Base-by-base conservation (phyloP, 2,329 filamentous ascomycete genomes). In the Aspergillus sergii region DNA sequence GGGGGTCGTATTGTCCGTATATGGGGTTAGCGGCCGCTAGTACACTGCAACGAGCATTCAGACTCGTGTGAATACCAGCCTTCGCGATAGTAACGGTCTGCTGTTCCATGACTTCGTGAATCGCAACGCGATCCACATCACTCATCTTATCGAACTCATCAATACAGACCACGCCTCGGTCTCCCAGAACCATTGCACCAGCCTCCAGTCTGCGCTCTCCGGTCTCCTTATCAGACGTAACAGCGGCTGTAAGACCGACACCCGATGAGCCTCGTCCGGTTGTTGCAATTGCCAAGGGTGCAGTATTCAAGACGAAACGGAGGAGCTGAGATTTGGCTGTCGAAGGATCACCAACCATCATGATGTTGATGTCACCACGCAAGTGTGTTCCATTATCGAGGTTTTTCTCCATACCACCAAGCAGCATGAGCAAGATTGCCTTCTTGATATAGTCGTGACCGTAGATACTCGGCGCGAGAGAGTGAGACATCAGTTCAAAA, bases 61-160 rank as follows among this genome's bases (percentile, higher is more conserved):
- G 84, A 3, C 94, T 97, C 0, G 95, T 99, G 79, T 99, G 95
- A 63, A 99, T 99, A 68, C 95, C 95, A 1, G 95, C 95, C 81
- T 99, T 99, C 58, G 95, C 95, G 73, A 99, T 99, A 16, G 95
- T 99, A 64, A 99, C 95, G 0, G 95, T 99, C 80, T 99, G 95
- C 81, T 99, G 95, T 81, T 99, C 95, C 95, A 99, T 99, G 69
- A 99, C 95, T 91, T 99, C 95, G 86, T 99, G 95, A 71, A 99
- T 99, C 54, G 95, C 95, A 4, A 99, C 95, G 76, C 95, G 89
- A 79, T 99, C 95, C 62, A 98, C 90, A 75, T 99, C 95, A 62
- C 93, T 97, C 95, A 99, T 99, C 80, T 99, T 99, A 83, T 99
- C 95, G 71, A 99, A 99, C 75, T 99, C 95, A 76, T 99, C 95